These are phyloP conservation scores for Penicillium soppii DNA, from an alignment of 495 filamentous ascomycete species.

Conservation along the genomic window DNA sequence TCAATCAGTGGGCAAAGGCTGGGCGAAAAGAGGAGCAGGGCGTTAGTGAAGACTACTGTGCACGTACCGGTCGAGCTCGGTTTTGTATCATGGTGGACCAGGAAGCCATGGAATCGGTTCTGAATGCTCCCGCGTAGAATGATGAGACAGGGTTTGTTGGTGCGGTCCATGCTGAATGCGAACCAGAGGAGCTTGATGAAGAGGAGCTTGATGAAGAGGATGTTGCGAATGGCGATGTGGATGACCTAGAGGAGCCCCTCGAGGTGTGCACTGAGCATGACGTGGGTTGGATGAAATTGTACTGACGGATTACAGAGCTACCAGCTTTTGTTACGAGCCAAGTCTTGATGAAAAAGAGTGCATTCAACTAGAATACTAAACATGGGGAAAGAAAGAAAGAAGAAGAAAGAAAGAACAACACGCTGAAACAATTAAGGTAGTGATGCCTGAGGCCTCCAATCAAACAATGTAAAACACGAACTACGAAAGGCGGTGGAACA, in stretches of 20 bases:
- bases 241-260: conserved; percentile 18
- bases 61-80: conserved; percentile 15
- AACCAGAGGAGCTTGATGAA: conserved; percentile 2
- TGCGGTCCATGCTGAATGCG: conserved; percentile 20
- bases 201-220: conserved; percentile 4
- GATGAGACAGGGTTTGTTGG: conserved; percentile 18
- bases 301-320: conserved; percentile 1
- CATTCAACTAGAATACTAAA: too few relatives aligned
- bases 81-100: conserved; percentile 29
- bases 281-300: conserved; percentile 31
- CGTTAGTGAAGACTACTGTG: not conserved
- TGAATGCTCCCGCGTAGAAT: conserved; percentile 8
- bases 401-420: too few relatives aligned
- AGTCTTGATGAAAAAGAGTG: too few relatives aligned
- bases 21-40: conserved; percentile 19
- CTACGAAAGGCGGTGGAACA: too few relatives aligned
- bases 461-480: too few relatives aligned
- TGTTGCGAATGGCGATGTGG: too few relatives aligned
- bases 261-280: conserved; percentile 23
- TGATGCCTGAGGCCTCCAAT: too few relatives aligned
- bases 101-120: conserved; percentile 24
- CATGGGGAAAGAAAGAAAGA: too few relatives aligned
- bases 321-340: too few relatives aligned
- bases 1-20: conserved; percentile 23
- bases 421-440: too few relatives aligned